phyloP scores from a whole-genome alignment of 495 filamentous ascomycete genomes.

The Paragyromitra xinjiangensis region DNA sequence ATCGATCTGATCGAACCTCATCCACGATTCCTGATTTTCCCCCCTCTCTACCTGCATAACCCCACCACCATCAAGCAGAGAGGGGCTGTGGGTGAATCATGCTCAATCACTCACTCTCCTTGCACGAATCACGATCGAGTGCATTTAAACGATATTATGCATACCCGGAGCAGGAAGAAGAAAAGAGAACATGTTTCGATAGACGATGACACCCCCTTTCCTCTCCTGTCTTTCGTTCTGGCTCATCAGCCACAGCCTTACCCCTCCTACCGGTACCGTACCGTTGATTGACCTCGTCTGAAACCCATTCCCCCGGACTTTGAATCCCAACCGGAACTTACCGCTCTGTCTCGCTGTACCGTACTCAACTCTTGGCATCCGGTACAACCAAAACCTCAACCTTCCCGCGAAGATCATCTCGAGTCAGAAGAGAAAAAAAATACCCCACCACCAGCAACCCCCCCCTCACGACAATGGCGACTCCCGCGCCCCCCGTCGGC shows the following conservation, averaged over 20 bases:
- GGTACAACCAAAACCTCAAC: conserved; percentile 11
- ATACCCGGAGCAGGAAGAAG: not conserved
- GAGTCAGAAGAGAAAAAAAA: not conserved
- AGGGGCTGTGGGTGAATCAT: conserved; percentile 15
- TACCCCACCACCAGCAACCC: conserved; percentile 7
- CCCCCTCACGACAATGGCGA: conserved; percentile 25
- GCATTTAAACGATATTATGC: conserved; percentile 31
- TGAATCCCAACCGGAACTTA: not conserved
- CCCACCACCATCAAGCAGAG: not conserved
- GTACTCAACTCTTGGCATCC: conserved; percentile 19
- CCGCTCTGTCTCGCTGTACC: not conserved
- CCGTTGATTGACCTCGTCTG: not conserved
- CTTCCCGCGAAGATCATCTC: conserved; percentile 19
- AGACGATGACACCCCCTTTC: conserved; percentile 1
- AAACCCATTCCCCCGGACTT: conserved; percentile 1
- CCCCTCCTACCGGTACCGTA: conserved; percentile 8
- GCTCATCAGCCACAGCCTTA: not conserved
- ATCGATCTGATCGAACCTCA: conserved; percentile 29
- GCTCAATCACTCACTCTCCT: conserved; percentile 9
- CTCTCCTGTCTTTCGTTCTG: not conserved
- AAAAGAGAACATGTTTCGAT: conserved; percentile 9
- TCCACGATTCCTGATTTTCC: not conserved
- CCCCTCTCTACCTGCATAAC: not conserved
- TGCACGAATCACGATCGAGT: conserved; percentile 35
- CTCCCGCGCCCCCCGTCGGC: conserved; percentile 26